Percentiles rank a stretch among this genome's conserved stretches.
Conservation (phyloP, 148 eudicot genomes). For the Tetragonia tetragonoides region DNA sequence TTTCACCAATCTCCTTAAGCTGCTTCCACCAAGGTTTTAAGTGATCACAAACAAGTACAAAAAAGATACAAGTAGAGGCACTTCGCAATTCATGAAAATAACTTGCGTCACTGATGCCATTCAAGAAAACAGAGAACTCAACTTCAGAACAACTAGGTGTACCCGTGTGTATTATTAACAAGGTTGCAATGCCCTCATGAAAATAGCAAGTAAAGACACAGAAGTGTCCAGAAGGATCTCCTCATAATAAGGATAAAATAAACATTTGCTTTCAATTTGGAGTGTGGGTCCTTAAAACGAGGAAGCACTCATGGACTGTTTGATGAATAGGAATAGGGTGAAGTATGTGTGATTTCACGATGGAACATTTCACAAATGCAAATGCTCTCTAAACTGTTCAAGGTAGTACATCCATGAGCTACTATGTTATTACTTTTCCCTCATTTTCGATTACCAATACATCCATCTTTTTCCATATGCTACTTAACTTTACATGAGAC, state of each 20-base stretch:
- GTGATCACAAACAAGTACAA: neutral
- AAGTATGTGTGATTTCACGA: no score
- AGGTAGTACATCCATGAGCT: neutral
- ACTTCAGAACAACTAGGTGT: neutral
- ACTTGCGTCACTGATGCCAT: neutral
- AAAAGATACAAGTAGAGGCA: neutral
- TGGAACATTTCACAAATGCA: neutral
- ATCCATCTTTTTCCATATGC: neutral
- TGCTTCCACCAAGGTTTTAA: slow-evolving; percentile 31
- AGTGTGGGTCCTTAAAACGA: neutral
- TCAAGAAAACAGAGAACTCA: neutral
- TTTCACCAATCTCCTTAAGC: slow-evolving; percentile 80
- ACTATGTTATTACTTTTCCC: neutral
- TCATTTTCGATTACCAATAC: no score
- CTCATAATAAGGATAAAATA: neutral
- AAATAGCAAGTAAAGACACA: neutral
- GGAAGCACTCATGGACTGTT: neutral
- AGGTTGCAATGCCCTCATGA: neutral
- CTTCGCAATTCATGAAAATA: neutral
- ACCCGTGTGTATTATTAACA: neutral
- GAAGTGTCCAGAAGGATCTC: neutral
- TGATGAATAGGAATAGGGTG: neutral
- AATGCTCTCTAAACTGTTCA: neutral
- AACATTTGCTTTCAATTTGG: neutral
- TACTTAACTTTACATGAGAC: neutral